Conservation (phyloP, 1,284 basidiomycete genomes). For the Fomes fomentarius region DNA sequence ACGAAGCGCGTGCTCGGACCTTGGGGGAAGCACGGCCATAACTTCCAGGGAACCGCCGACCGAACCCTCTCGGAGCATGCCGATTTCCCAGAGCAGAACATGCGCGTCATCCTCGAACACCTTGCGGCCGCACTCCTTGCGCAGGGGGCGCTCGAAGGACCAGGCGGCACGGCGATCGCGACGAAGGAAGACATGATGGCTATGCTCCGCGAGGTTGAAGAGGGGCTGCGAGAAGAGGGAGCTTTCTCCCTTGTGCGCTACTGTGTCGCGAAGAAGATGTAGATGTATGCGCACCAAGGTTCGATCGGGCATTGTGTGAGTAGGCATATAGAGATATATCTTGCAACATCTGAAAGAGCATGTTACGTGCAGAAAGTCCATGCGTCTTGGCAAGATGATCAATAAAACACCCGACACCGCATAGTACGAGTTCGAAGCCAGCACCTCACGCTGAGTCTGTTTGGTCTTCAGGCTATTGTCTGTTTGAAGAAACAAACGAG, state of each 20-base stretch:
- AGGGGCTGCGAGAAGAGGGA: not conserved
- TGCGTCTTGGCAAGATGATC: too few species aligned
- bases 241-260: not conserved
- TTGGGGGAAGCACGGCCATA: not conserved
- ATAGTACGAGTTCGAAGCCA: too few species aligned
- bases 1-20: not conserved
- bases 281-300: too few species aligned
- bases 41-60: not conserved
- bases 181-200: not conserved
- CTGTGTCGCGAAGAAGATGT: conserved; percentile 1
- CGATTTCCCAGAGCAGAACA: conserved; percentile 3
- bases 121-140: conserved; percentile 1
- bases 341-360: too few species aligned
- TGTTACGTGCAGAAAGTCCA: too few species aligned
- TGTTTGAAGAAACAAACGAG: too few species aligned
- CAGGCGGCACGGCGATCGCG: not conserved
- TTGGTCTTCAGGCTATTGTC: too few species aligned
- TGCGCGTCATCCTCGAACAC: conserved; percentile 2
- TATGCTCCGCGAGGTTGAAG: conserved; percentile 1
- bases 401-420: too few species aligned
- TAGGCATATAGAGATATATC: too few species aligned
- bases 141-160: not conserved
- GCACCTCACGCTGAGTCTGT: too few species aligned
- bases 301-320: too few species aligned
- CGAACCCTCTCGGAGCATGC: not conserved